These are phyloP conservation scores for Ascochyta rabiei DNA, from an alignment of 2,329 filamentous ascomycete species.

Conservation along the genomic window DNA sequence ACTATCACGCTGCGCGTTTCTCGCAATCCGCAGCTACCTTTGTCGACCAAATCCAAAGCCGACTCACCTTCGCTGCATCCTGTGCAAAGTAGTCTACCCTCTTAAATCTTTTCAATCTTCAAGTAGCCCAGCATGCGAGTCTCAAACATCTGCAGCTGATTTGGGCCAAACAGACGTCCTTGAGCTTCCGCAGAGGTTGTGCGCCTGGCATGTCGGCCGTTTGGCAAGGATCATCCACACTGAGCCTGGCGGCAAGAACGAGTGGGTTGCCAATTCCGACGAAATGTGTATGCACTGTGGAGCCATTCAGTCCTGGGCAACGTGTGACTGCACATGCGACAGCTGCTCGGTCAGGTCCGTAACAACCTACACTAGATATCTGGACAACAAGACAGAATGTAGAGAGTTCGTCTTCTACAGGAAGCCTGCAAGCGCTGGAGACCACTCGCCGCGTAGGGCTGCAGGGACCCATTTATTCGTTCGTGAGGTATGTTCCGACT, in stretches of 20 bases:
- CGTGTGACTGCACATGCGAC: constrained; percentile 39
- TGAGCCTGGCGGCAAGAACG: constrained; percentile 27
- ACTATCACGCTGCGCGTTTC: constrained; percentile 35
- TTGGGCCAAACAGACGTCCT: constrained; percentile 27
- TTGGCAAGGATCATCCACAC: constrained; percentile 32
- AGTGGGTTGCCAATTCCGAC: constrained; percentile 34
- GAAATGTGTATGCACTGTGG: constrained; percentile 47
- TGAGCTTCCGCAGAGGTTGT: constrained; percentile 39
- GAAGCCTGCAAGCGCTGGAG: constrained; percentile 1
- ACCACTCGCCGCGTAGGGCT: background rate
- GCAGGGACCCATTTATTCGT: constrained; percentile 28
- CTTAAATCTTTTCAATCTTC: constrained; percentile 38
- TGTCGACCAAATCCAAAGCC: constrained; percentile 13
- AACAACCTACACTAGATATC: constrained; percentile 39
- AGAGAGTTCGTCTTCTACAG: constrained; percentile 35
- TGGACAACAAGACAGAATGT: constrained; percentile 37
- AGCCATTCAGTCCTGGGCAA: constrained; percentile 30
- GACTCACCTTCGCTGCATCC: constrained; percentile 34
- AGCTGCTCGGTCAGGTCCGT: constrained; percentile 37
- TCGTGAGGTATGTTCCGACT: constrained; percentile 27
- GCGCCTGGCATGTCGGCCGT: constrained; percentile 43
- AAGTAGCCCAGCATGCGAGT: constrained; percentile 36
- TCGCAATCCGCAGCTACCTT: constrained; percentile 39
- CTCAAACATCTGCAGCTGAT: constrained; percentile 7
- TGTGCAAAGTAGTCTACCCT: constrained; percentile 42